These are phyloP conservation scores for Termitomyces sp. DNA, from an alignment of 1,284 basidiomycete genomes.

Conservation along the genomic window DNA sequence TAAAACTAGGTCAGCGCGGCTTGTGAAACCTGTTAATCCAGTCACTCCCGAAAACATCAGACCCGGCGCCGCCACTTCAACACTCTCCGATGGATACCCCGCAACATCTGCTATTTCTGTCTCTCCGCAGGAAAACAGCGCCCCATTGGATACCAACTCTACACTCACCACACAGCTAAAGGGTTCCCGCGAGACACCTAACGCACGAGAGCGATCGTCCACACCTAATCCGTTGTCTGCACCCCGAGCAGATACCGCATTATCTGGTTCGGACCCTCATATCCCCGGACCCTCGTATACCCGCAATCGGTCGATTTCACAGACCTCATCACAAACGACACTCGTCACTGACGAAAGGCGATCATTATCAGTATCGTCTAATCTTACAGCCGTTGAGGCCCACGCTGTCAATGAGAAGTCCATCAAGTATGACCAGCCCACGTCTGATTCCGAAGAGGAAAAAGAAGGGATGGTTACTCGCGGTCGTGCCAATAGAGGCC, in stretches of 20 bases:
- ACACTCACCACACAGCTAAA: not conserved
- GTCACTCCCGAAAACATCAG: slow-evolving; percentile 3
- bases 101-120: not conserved
- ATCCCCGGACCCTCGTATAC: slow-evolving; percentile 22
- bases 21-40: slow-evolving; percentile 7
- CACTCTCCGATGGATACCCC: slow-evolving; percentile 2
- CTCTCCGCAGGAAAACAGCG: slow-evolving; percentile 3
- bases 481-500: slow-evolving; percentile 25
- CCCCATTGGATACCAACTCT: not conserved
- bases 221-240: slow-evolving; percentile 14
- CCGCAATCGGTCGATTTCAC: slow-evolving; percentile 31
- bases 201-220: slow-evolving; percentile 5
- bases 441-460: slow-evolving; percentile 16
- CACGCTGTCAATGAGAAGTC: slow-evolving; percentile 14
- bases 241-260: slow-evolving; percentile 7
- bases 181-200: not conserved
- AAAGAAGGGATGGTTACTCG: slow-evolving; percentile 29
- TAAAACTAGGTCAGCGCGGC: slow-evolving; percentile 14
- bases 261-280: slow-evolving; percentile 9
- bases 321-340: slow-evolving; percentile 29
- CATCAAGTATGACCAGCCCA: slow-evolving; percentile 14
- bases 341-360: slow-evolving; percentile 24
- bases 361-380: slow-evolving; percentile 27
- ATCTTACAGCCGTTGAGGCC: slow-evolving; percentile 23
- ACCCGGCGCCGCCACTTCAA: not conserved